Conservation (phyloP, 495 filamentous ascomycete genomes). For the Penicillium robsamsonii region DNA sequence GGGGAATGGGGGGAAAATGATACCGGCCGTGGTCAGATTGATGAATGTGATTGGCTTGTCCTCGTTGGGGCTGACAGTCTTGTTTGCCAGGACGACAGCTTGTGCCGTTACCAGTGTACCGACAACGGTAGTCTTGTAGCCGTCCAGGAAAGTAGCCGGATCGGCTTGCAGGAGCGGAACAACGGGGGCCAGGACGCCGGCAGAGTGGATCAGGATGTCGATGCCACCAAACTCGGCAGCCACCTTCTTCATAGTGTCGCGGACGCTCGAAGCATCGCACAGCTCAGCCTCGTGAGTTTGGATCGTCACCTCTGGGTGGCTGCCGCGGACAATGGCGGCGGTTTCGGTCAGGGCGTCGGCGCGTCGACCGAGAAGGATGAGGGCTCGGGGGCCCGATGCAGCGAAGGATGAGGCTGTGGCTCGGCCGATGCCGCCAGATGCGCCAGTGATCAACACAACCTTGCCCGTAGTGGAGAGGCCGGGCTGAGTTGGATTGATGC, state of each 20-base stretch:
- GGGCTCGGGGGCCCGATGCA: constrained; percentile 17
- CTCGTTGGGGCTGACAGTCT: constrained; percentile 11
- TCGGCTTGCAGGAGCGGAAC: constrained; percentile 22
- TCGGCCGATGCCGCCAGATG: constrained; percentile 21
- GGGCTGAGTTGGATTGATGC: constrained; percentile 23
- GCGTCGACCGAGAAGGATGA: constrained; percentile 34
- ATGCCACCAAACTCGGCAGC: constrained; percentile 20
- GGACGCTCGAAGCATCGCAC: constrained; percentile 21
- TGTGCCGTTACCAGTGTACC: constrained; percentile 29
- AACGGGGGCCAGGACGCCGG: constrained; percentile 25
- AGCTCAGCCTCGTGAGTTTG: constrained; percentile 19
- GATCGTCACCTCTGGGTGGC: constrained; percentile 12
- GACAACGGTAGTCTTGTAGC: constrained; percentile 37
- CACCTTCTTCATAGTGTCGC: constrained; percentile 12
- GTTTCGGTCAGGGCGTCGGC: constrained; percentile 35
- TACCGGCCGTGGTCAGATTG: constrained; percentile 31
- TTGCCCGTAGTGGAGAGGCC: constrained; percentile 34
- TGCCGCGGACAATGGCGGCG: constrained; percentile 30
- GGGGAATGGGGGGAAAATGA: constrained; percentile 27
- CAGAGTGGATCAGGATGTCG: constrained; percentile 40
- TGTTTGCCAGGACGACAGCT: constrained; percentile 28
- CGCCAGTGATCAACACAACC: constrained; percentile 22
- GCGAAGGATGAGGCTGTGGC: constrained; percentile 48
- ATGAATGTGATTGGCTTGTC: constrained; percentile 26
- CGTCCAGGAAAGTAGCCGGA: constrained; percentile 23